phyloP scores from a whole-genome alignment of 352 stramenopile genomes.

The Pythium phragmitis region DNA sequence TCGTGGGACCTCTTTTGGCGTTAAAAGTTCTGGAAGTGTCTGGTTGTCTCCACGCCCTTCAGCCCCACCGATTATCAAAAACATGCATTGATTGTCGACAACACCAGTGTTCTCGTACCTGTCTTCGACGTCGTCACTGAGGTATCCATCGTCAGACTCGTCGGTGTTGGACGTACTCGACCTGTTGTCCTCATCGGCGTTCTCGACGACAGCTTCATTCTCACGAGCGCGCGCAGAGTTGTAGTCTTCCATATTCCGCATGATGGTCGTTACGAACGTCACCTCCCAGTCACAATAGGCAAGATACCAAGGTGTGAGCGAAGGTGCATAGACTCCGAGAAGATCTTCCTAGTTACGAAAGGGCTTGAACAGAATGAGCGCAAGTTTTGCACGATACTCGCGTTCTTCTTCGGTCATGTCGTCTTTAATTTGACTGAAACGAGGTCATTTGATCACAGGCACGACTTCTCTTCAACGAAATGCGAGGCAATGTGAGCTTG shows the following conservation, averaged over 20 bases:
- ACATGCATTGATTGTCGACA: neutral
- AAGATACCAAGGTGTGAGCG: slow-evolving; percentile 3
- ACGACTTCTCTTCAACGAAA: slow-evolving; percentile 8
- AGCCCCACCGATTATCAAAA: neutral
- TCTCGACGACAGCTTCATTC: neutral
- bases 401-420: slow-evolving; percentile 3
- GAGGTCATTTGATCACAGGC: slow-evolving; percentile 10
- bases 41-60: neutral
- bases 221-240: slow-evolving; percentile 2
- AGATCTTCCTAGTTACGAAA: slow-evolving; percentile 6
- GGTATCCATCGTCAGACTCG: slow-evolving; percentile 8
- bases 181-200: neutral
- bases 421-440: neutral
- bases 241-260: slow-evolving; percentile 20
- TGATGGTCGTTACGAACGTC: slow-evolving; percentile 8
- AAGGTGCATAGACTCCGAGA: neutral
- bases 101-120: neutral
- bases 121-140: neutral
- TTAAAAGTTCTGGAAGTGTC: neutral
- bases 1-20: neutral
- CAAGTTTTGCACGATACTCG: slow-evolving; percentile 6
- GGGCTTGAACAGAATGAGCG: slow-evolving; percentile 21
- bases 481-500: slow-evolving; percentile 10
- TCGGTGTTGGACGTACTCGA: neutral
- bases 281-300: slow-evolving; percentile 8